Evolutionary conservation across 495 filamentous ascomycete genomes (phyloP).

Genomic region (Talaromyces proteolyticus): DNA sequence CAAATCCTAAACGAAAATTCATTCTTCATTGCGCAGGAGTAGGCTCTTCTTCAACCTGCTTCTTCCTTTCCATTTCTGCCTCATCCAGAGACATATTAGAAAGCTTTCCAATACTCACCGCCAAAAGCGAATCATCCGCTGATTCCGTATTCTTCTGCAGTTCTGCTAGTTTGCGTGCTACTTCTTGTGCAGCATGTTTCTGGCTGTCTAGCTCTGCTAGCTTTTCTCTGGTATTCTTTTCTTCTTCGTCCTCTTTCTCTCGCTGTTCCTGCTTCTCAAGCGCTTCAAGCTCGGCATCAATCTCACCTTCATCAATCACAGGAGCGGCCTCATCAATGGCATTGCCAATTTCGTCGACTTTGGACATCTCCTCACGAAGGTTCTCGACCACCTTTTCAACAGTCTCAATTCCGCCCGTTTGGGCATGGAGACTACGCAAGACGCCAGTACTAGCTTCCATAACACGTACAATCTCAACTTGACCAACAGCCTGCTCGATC

Average conservation of each 20-base stretch:
- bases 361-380: slow-evolving; percentile 72
- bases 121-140: slow-evolving; percentile 19
- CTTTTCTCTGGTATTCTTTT: slow-evolving; percentile 33
- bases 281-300: slow-evolving; percentile 82
- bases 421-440: slow-evolving; percentile 63
- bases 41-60: slow-evolving; percentile 8
- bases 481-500: slow-evolving; percentile 80
- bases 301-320: slow-evolving; percentile 71
- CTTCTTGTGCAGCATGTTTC: slow-evolving; percentile 29
- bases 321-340: slow-evolving; percentile 60
- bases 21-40: slow-evolving; percentile 2
- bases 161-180: slow-evolving; percentile 17
- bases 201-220: slow-evolving; percentile 39
- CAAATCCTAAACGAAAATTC: no score
- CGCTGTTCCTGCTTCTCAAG: slow-evolving; percentile 62
- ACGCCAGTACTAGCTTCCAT: slow-evolving; percentile 74
- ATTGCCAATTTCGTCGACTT: slow-evolving; percentile 74
- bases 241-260: slow-evolving; percentile 46
- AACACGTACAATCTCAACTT: slow-evolving; percentile 70
- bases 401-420: slow-evolving; percentile 69
- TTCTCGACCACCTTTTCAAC: slow-evolving; percentile 71
- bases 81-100: slow-evolving; percentile 42
- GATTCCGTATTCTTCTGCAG: slow-evolving; percentile 11
- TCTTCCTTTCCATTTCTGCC: slow-evolving; percentile 14
- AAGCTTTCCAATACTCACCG: slow-evolving; percentile 31